These are phyloP conservation scores for Leucocoprinus birnbaumii DNA, from an alignment of 768 basidiomycete genomes.

Conservation along the genomic window DNA sequence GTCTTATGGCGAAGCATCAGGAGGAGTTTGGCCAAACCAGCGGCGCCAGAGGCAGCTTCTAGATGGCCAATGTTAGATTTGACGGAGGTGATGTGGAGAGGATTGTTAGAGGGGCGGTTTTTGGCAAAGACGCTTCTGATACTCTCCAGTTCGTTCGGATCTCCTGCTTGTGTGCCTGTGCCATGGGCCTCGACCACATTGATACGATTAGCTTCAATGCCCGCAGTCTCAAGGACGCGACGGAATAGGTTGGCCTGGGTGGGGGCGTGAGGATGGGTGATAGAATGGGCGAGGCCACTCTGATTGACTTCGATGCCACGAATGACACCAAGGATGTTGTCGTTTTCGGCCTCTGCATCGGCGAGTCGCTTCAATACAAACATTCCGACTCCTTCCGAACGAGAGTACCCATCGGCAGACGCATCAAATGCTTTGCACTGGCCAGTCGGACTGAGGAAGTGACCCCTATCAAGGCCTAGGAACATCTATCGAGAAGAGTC, in stretches of 20 bases:
- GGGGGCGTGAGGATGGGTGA: conserved; percentile 67
- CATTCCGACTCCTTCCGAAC: conserved; percentile 66
- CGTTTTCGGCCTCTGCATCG: conserved; percentile 65
- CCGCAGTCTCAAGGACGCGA: conserved; percentile 41
- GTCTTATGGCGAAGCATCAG: conserved; percentile 57
- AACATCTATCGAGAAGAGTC: conserved; percentile 47
- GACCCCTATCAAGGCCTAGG: conserved; percentile 62
- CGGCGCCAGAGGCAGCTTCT: conserved; percentile 73
- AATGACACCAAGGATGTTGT: conserved; percentile 65
- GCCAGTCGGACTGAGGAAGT: conserved; percentile 64
- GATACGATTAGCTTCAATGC: conserved; percentile 42
- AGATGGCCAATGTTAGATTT: conserved; percentile 77
- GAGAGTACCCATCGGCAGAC: conserved; percentile 70
- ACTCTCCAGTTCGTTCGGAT: conserved; percentile 61
- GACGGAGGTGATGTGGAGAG: conserved; percentile 64
- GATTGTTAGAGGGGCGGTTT: conserved; percentile 38
- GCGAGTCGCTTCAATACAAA: conserved; percentile 70
- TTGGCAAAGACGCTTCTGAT: conserved; percentile 52
- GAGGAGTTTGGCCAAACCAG: conserved; percentile 67
- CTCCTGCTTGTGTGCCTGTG: conserved; percentile 71
- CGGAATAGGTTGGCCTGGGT: conserved; percentile 58
- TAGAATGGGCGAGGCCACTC: conserved; percentile 59
- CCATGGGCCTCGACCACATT: conserved; percentile 75
- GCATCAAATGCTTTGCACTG: conserved; percentile 72
- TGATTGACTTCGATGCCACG: conserved; percentile 71